phyloP scores from a whole-genome alignment of 495 filamentous ascomycete species.

The Apiosordaria backusii region DNA sequence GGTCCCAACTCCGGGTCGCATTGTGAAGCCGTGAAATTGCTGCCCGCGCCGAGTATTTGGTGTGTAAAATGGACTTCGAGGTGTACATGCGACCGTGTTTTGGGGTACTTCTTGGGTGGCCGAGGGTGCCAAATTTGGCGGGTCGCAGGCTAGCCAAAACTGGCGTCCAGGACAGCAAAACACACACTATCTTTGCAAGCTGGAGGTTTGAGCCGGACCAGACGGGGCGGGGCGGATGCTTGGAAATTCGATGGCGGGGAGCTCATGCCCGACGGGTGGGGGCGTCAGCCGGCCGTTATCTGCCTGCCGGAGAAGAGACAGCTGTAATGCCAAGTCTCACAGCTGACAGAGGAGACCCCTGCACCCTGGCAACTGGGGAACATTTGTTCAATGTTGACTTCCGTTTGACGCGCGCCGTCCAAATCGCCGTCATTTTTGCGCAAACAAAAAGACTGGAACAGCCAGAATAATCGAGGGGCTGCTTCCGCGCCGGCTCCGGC shows the following conservation, averaged over 20 bases:
- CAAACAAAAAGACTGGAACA: slow-evolving; percentile 5
- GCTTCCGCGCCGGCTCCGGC: slow-evolving; percentile 20
- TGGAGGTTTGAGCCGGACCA: neutral
- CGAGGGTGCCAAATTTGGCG: neutral
- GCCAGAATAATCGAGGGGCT: slow-evolving; percentile 8
- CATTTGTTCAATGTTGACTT: slow-evolving; percentile 22
- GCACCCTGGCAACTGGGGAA: slow-evolving; percentile 15
- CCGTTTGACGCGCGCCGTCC: slow-evolving; percentile 6
- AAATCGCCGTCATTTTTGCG: slow-evolving; percentile 15
- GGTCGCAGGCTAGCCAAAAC: too few relatives aligned
- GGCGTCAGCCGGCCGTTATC: neutral
- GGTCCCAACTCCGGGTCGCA: too few relatives aligned
- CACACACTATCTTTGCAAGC: too few relatives aligned
- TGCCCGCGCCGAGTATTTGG: too few relatives aligned
- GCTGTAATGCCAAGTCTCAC: neutral
- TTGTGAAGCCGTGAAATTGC: too few relatives aligned
- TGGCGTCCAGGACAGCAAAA: too few relatives aligned
- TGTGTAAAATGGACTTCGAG: too few relatives aligned
- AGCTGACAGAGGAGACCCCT: slow-evolving; percentile 4
- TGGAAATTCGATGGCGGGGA: too few relatives aligned
- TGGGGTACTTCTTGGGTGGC: too few relatives aligned
- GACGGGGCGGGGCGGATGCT: neutral
- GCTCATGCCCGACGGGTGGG: too few relatives aligned
- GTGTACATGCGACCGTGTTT: too few relatives aligned
- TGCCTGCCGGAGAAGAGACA: neutral